A percentile compares a stretch with the other conserved stretches of the same genome.
Evolutionary conservation across 441 rosid species (phyloP).

Genomic region (Omphalea diandra): DNA sequence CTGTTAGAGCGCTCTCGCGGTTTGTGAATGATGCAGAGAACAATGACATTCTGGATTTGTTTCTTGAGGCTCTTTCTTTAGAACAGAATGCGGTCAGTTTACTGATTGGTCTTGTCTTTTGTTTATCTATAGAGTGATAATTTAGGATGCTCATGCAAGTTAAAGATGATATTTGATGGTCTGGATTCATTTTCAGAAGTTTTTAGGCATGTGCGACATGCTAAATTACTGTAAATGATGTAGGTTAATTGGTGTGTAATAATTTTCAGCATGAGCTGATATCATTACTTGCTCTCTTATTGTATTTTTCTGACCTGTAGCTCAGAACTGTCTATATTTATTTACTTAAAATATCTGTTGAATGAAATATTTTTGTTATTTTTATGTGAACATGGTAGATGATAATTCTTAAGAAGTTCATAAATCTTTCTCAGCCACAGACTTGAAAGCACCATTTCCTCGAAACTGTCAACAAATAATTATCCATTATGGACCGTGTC

Average conservation of each 20-base stretch:
- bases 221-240: neutral
- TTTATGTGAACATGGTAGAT: neutral
- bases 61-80: slow-evolving; percentile 64
- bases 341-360: neutral
- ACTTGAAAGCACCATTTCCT: neutral
- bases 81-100: slow-evolving; percentile 76
- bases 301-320: neutral
- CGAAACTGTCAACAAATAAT: neutral
- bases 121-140: neutral
- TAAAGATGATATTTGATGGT: neutral
- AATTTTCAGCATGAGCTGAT: slow-evolving; percentile 4
- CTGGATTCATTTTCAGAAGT: neutral
- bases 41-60: slow-evolving; percentile 75
- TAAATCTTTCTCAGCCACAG: neutral
- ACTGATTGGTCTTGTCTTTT: neutral
- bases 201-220: neutral
- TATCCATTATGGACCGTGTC: neutral
- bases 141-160: neutral
- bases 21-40: slow-evolving; percentile 87
- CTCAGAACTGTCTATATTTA: neutral
- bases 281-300: neutral
- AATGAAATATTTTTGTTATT: neutral
- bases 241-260: neutral
- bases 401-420: neutral
- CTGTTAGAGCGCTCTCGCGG: slow-evolving; percentile 92